Conservation (phyloP, 169 alveolate species). For the Plasmodium falciparum region DNA sequence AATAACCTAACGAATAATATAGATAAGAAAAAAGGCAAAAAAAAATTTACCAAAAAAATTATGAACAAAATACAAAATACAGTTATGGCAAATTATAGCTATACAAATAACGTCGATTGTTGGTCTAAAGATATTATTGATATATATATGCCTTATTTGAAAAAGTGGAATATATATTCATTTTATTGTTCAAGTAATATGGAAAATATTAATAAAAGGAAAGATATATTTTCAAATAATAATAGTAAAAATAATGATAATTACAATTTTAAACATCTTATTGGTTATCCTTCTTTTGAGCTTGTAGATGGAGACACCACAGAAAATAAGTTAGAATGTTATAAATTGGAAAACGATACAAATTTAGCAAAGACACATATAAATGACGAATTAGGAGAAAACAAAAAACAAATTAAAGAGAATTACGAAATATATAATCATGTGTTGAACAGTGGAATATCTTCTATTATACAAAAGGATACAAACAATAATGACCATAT, state of each 20-base stretch:
- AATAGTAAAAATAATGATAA: constrained; percentile 10
- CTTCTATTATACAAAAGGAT: too few relatives aligned
- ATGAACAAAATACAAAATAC: constrained; percentile 24
- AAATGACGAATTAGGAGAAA: too few relatives aligned
- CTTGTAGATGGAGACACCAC: constrained; percentile 10
- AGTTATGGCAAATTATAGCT: constrained; percentile 23
- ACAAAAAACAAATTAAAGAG: too few relatives aligned
- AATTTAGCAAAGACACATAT: too few relatives aligned
- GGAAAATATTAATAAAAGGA: constrained; percentile 49
- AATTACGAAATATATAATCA: too few relatives aligned
- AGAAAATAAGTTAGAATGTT: too few relatives aligned
- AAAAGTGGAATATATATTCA: constrained; percentile 72
- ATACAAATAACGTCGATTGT: constrained; percentile 69
- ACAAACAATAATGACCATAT: too few relatives aligned
- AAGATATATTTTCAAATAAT: constrained; percentile 34
- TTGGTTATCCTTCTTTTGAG: constrained; percentile 74
- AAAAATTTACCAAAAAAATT: neutral
- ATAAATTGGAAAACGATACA: too few relatives aligned
- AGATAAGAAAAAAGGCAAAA: neutral
- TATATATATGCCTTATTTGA: constrained; percentile 63
- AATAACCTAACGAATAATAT: neutral
- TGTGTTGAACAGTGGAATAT: too few relatives aligned
- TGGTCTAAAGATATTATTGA: constrained; percentile 72
- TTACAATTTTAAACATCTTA: constrained; percentile 33
- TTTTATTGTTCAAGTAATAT: constrained; percentile 75